Conservation (phyloP, 768 basidiomycete genomes). For the Cystobasidium onofrii region DNA sequence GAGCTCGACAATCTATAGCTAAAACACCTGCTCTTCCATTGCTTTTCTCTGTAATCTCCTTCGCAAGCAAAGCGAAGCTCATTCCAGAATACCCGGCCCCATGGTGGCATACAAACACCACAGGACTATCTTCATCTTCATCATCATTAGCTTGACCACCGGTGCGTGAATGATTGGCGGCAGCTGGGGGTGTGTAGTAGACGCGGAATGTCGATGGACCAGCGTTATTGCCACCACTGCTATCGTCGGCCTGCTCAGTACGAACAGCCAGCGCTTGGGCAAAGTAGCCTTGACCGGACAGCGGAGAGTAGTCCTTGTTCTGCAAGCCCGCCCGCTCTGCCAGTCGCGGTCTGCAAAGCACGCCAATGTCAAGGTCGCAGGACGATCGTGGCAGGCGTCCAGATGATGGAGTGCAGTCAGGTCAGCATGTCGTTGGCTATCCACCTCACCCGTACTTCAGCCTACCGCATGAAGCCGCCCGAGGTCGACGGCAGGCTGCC, state of each 20-base stretch:
- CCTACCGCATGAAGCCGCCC: not conserved
- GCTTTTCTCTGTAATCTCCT: constrained; percentile 58
- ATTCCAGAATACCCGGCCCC: constrained; percentile 90
- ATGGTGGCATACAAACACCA: constrained; percentile 81
- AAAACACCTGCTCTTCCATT: constrained; percentile 71
- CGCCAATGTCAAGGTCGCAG: constrained; percentile 6
- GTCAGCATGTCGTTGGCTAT: not conserved
- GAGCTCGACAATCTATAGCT: constrained; percentile 71
- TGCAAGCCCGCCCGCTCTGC: constrained; percentile 38
- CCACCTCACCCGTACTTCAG: not conserved
- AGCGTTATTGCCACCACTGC: not conserved
- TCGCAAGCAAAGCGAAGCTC: constrained; percentile 84
- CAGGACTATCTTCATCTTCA: not conserved
- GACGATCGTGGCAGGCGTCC: not conserved
- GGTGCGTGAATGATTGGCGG: constrained; percentile 34
- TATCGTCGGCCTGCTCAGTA: constrained; percentile 49
- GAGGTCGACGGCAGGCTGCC: not conserved
- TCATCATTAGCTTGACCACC: not conserved
- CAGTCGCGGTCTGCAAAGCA: constrained; percentile 34
- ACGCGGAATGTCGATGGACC: constrained; percentile 50
- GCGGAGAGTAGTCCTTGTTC: constrained; percentile 59
- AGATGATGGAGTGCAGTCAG: not conserved
- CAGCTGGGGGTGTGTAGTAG: constrained; percentile 70
- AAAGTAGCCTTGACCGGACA: constrained; percentile 72
- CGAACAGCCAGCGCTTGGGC: constrained; percentile 67